These are phyloP conservation scores for Blastocystis sp. DNA, from an alignment of 352 stramenopile species.

Conservation along the genomic window DNA sequence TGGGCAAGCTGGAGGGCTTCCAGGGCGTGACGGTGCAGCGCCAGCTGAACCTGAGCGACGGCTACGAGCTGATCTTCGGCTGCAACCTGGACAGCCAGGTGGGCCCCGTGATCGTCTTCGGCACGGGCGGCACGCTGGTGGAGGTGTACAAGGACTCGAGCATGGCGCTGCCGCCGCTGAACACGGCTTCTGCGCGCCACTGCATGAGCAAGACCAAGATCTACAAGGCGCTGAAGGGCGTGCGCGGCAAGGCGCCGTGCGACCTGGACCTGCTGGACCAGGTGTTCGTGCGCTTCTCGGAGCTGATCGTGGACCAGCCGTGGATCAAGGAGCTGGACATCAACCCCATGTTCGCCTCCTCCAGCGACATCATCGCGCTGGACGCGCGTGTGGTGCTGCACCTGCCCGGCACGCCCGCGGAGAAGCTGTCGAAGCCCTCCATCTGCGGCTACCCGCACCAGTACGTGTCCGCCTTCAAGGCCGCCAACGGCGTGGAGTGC, in stretches of 20 bases:
- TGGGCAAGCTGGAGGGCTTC: not conserved
- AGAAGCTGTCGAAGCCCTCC: conserved; percentile 51
- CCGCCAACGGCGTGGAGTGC: not conserved
- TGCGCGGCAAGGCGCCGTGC: conserved; percentile 44
- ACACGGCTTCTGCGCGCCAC: conserved; percentile 47
- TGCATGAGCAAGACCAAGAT: conserved; percentile 68
- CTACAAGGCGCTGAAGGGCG: conserved; percentile 65
- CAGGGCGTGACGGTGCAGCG: conserved; percentile 68
- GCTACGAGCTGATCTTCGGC: not conserved
- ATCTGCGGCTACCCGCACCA: conserved; percentile 50
- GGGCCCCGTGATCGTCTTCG: conserved; percentile 69
- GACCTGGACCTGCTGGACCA: conserved; percentile 59
- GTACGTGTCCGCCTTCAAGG: conserved; percentile 24
- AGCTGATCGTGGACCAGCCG: conserved; percentile 44
- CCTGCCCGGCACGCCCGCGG: conserved; percentile 37
- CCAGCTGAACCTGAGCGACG: conserved; percentile 63
- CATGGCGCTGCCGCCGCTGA: conserved; percentile 66
- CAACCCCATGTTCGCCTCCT: conserved; percentile 56
- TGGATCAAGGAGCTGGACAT: conserved; percentile 69
- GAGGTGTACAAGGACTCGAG: conserved; percentile 69
- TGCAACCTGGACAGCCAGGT: conserved; percentile 60
- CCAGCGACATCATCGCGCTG: conserved; percentile 57
- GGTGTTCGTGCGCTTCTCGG: conserved; percentile 67
- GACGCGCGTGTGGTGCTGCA: conserved; percentile 65
- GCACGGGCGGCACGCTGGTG: conserved; percentile 66